Base-by-base conservation (phyloP, 2,329 filamentous ascomycete species). In the Pseudocercospora cruenta region DNA sequence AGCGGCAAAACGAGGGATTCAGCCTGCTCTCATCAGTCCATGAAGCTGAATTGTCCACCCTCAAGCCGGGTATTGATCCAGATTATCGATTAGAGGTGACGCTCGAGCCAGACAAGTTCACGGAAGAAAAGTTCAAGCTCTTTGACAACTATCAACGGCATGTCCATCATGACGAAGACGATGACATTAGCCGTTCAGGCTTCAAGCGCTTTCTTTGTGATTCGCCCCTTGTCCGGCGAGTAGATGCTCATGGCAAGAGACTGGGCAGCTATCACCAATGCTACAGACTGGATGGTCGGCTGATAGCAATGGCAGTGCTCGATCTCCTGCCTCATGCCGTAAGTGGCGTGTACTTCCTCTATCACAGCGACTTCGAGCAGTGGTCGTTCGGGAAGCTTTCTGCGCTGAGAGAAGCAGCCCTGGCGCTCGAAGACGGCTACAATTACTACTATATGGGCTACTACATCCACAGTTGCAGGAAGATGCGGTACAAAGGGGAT, bases 401-500 rank as follows among this genome's bases (percentile, higher is more conserved):
- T 39, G 92, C 91, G 1, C 77, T 94, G 67, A 82, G 89, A 67
- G 92, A 95, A 78, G 90, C 92, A 67, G 83, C 88, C 0, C 77
- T 95, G 28, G 90, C 91, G 0, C 79, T 84, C 2, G 91, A 94
- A 73, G 82, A 82, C 5, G 89, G 87, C 0, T 93, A 94, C 72
- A 80, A 85, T 51, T 93, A 87, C 83, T 95, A 92, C 85, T 95
- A 58, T 10, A 90, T 90, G 88, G 88, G 69, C 14, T 71, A 68
- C 78, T 95, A 94, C 73, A 94, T 95, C 66, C 91, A 94, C 76
- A 88, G 82, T 62, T 94, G 91, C 73, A 83, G 86, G 61, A 95
- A 95, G 81, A 94, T 95, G 92, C 84, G 85, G 71, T 95, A 95
- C 82, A 95, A 95, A 81, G 90, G 89, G 65, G 90, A 93, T 74